Evolutionary conservation across 495 filamentous ascomycete species (phyloP), one percentile per base, ranked within the genome.

Genomic region (Parathielavia appendiculata): DNA sequence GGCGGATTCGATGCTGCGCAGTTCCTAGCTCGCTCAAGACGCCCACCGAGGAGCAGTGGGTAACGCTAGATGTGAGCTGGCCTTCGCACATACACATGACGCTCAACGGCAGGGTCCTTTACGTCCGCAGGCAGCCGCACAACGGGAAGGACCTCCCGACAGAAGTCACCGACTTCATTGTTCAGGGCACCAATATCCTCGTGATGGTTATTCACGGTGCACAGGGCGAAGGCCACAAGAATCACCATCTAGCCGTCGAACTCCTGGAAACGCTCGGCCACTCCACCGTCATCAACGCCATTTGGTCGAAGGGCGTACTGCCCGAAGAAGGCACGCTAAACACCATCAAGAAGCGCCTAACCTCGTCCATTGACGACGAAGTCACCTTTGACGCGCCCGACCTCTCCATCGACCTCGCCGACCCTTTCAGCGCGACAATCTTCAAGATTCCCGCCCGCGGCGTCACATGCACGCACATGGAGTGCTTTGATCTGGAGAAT

Each of bases 401-500:
- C 58, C 65, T 93, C n/a, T 80, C 78, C 22, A 81, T 97, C 60
- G 80, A 85, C 56, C 78, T 96, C 3, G 77, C 86, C 11, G 90
- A 95, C 66, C 90, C 91, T 0, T 91, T 89, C 69, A 84, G 76
- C 49, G 77, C 83, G 0, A 71, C 70, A 4, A 82, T 95, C n/a
- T 91, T 87, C 66, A 73, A 81, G 4, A 73, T 80, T 0, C 91
- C 91, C 4, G 88, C 82, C 8, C 84, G 91, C 17, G 83, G 88
- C 14, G 71, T 60, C 8, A 47, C 45, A 16, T 83, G 80, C 68
- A 71, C 72, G 8, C 92, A 97, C 67, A 72, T 83, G 38, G 89
- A 96, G 70, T 95, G 89, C 68, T 96, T 97, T 67, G 92, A 97
- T 68, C 84, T 93, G 22, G 82, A 90, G 26, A 90, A 82, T 0